These are phyloP conservation scores for Tilletia walkeri DNA, from an alignment of 1,284 basidiomycete genomes.

Conservation along the genomic window DNA sequence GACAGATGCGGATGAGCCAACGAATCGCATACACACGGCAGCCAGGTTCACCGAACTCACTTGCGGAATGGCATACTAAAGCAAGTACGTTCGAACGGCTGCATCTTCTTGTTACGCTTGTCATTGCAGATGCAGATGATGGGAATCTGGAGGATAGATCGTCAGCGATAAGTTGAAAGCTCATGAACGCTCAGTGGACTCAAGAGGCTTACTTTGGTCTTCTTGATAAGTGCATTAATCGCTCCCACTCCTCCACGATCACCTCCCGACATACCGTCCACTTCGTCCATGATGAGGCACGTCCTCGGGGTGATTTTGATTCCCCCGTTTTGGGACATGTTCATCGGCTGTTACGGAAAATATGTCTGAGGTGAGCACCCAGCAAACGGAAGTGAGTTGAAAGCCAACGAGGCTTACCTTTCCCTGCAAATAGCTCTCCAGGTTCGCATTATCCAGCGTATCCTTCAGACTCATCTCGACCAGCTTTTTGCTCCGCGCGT, in stretches of 20 bases:
- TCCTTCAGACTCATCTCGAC: slow-evolving; percentile 68
- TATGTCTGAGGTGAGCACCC: background rate
- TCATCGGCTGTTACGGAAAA: background rate
- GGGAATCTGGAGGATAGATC: slow-evolving; percentile 66
- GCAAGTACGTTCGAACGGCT: slow-evolving; percentile 74
- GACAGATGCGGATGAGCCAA: background rate
- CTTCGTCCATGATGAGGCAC: slow-evolving; percentile 97
- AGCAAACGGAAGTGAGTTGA: background rate
- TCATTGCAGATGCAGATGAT: slow-evolving; percentile 99
- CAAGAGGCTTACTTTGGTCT: slow-evolving; percentile 67
- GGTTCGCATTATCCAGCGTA: slow-evolving; percentile 64
- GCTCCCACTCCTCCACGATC: slow-evolving; percentile 95
- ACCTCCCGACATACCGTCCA: slow-evolving; percentile 97
- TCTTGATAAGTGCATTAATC: slow-evolving; percentile 85
- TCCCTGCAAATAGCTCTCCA: slow-evolving; percentile 70
- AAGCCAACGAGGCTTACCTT: slow-evolving; percentile 40
- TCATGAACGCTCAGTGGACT: background rate
- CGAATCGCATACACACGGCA: background rate
- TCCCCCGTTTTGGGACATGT: slow-evolving; percentile 2
- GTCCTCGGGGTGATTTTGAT: slow-evolving; percentile 71
- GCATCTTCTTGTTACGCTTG: slow-evolving; percentile 78
- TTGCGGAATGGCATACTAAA: slow-evolving; percentile 65
- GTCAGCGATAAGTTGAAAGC: background rate
- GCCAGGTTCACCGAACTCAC: slow-evolving; percentile 63
- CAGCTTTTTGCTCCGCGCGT: slow-evolving; percentile 91